A percentile compares a stretch with the other conserved stretches of the same genome.
Evolutionary conservation across 345 rosid genomes (phyloP).

Genomic region (Camelina neglecta): DNA sequence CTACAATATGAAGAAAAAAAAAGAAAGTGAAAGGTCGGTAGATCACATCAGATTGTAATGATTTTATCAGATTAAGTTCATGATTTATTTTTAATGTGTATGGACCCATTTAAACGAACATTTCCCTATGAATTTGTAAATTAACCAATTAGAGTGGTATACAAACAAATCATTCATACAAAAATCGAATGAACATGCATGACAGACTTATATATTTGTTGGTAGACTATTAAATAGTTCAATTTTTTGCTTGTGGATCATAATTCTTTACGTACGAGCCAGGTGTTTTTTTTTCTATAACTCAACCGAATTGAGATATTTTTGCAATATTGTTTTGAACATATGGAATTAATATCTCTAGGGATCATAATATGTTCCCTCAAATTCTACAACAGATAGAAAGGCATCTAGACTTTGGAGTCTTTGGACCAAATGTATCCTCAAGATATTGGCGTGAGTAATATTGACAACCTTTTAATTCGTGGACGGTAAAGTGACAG

Average conservation of each 20-base stretch:
- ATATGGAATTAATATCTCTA: conserved; percentile 13
- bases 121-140: neutral
- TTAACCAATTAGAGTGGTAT: neutral
- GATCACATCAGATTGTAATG: conserved; percentile 71
- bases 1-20: conserved; percentile 8
- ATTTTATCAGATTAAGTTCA: conserved; percentile 59
- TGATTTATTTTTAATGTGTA: conserved; percentile 46
- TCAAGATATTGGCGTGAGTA: conserved; percentile 31
- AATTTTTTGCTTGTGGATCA: neutral
- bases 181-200: neutral
- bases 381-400: conserved; percentile 8
- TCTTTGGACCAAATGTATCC: conserved; percentile 28
- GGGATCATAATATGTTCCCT: neutral
- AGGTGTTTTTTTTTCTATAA: neutral
- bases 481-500: conserved; percentile 47
- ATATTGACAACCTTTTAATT: conserved; percentile 35
- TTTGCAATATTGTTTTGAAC: neutral
- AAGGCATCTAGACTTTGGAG: conserved; percentile 17
- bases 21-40: conserved; percentile 55
- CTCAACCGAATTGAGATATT: conserved; percentile 1
- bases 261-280: neutral
- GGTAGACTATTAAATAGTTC: neutral
- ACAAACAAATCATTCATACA: neutral
- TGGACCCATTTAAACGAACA: conserved; percentile 38
- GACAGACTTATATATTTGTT: neutral